These are phyloP conservation scores for Thielaviopsis punctulata DNA, from an alignment of 2,329 filamentous ascomycete species.

Conservation along the genomic window DNA sequence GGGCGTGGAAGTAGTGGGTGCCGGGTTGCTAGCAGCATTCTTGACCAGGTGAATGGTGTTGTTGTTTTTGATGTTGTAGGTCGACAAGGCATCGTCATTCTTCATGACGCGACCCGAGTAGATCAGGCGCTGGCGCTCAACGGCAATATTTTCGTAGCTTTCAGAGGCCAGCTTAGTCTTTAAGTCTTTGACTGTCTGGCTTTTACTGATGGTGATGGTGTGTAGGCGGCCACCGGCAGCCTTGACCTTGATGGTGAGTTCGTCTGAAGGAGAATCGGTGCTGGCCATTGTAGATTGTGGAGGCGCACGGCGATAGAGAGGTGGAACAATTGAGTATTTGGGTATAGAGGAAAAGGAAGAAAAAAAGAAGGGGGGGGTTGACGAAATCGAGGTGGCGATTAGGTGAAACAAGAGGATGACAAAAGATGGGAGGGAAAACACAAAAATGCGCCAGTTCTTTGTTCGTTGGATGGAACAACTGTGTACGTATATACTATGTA, in stretches of 20 bases:
- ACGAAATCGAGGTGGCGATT: too few relatives aligned
- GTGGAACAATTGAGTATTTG: too few relatives aligned
- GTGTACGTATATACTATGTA: too few relatives aligned
- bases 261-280: conserved; percentile 45
- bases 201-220: conserved; percentile 60
- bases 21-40: conserved; percentile 73
- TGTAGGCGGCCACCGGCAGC: conserved; percentile 82
- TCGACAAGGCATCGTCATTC: conserved; percentile 68
- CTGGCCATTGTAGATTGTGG: conserved; percentile 35
- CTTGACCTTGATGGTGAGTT: conserved; percentile 94
- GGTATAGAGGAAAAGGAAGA: neutral
- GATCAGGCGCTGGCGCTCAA: conserved; percentile 83
- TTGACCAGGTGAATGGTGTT: conserved; percentile 96
- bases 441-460: too few relatives aligned
- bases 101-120: conserved; percentile 96
- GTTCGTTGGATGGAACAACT: too few relatives aligned
- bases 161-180: conserved; percentile 71
- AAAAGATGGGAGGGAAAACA: too few relatives aligned
- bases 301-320: neutral
- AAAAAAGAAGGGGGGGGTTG: neutral
- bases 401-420: too few relatives aligned
- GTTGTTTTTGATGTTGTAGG: conserved; percentile 88
- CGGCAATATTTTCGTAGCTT: conserved; percentile 73
- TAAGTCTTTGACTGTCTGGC: conserved; percentile 64
- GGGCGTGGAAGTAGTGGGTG: conserved; percentile 25